A percentile compares a stretch with the other conserved stretches of the same genome.
phyloP scores from a whole-genome alignment of 768 basidiomycete species.

The Galerina sulciceps region DNA sequence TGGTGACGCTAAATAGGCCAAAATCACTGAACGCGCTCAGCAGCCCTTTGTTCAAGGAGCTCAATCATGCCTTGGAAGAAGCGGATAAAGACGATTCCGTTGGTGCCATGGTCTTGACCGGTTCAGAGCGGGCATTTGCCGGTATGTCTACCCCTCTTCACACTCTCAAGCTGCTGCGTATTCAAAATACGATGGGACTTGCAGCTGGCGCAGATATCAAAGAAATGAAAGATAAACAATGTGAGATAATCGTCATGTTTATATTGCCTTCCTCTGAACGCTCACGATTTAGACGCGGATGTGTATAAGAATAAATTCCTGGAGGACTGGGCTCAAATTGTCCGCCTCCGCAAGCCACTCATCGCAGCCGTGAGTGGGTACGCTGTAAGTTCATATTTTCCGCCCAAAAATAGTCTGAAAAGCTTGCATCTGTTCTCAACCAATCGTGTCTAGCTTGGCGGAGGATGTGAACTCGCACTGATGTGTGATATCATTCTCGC shows the following conservation, averaged over 20 bases:
- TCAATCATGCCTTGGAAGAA: constrained; percentile 76
- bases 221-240: constrained; percentile 97
- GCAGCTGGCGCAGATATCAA: constrained; percentile 97
- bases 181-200: neutral
- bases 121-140: constrained; percentile 92
- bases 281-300: constrained; percentile 64
- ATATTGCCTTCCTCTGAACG: neutral
- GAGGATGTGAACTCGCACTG: constrained; percentile 95
- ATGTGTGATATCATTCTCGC: constrained; percentile 96
- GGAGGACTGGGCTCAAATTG: constrained; percentile 79
- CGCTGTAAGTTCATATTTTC: constrained; percentile 58
- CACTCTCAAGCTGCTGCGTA: neutral
- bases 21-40: constrained; percentile 90
- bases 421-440: neutral
- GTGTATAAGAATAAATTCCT: constrained; percentile 88
- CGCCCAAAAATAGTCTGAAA: neutral
- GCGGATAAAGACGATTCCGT: constrained; percentile 73
- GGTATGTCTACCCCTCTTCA: constrained; percentile 52
- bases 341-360: constrained; percentile 84
- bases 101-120: constrained; percentile 90
- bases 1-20: constrained; percentile 88
- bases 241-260: constrained; percentile 45
- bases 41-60: constrained; percentile 77
- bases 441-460: constrained; percentile 73
- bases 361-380: constrained; percentile 96